Base-by-base conservation (phyloP, 345 rosid species). In the Dimocarpus longan region DNA sequence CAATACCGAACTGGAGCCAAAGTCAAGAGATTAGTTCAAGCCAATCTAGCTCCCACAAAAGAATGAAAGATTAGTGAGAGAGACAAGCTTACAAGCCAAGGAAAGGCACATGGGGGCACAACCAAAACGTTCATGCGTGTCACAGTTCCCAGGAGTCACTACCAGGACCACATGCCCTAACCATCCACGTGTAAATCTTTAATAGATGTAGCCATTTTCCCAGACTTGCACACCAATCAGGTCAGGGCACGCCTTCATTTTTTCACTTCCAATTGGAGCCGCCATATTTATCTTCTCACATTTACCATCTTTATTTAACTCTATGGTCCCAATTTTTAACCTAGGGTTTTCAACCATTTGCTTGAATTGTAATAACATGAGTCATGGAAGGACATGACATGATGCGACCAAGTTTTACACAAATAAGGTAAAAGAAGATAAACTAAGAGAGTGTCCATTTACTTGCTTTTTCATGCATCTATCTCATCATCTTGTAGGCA, bases 61-160 rank as follows among this genome's bases (percentile, higher is more conserved):
- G n/a, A n/a, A n/a, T n/a, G n/a, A n/a, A 0, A 65, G 68, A 65
- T 0, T 9, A 37, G 77, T 18, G 32, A 26, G 62, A 26, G 62
- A 19, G 82, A 74, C 68, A 73, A 69, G 66, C 84, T 73, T 79
- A 56, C 48, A 39, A 43, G 79, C 57, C 59, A 78, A 65, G 81
- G 37, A 70, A 68, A 79, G 28, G 86, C 89, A 88, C 89, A 88
- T 88, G 91, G 89, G 87, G 78, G 42, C 24, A 85, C 87, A 76
- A 78, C 84, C 57, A 56, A 79, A 13, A 37, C 62, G 4, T 59
- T 6, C 9, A 76, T 26, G 56, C 84, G 89, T 84, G 89, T 84
- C 87, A 75, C 15, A 15, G 28, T 11, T 66, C 81, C 79, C 54
- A 5, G 10, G 43, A 28, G 5, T 24, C 22, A 16, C 10, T 1